Evolutionary conservation across 139 green algal species (phyloP), one percentile per base, ranked within the genome.

Genomic region (Coccomyxa sp.): DNA sequence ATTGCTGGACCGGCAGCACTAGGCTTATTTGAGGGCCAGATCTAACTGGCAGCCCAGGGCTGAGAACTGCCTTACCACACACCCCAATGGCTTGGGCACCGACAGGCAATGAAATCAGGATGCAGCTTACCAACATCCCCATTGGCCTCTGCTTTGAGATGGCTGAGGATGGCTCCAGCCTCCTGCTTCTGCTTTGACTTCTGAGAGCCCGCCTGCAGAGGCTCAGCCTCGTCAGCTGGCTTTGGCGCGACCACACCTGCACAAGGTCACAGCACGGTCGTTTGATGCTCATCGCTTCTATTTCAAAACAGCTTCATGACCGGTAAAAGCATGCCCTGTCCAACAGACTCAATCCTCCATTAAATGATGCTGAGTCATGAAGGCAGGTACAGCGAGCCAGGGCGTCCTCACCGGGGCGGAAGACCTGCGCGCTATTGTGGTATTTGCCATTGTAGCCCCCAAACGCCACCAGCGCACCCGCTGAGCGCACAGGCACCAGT

Each of bases 391-490:
- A n/a, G n/a, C n/a, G n/a, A n/a, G n/a, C n/a, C n/a, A n/a, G n/a
- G n/a, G 44, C 12, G 44, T 58, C 5, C 71, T 35, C 29, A 80
- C 80, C 83, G 75, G 87, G 87, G 37, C 79, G 76, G 79, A 90
- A 89, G 68, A 85, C 68, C 36, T 91, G 86, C 16, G 91, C 74
- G 9, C 78, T 58, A 39, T 86, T 89, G 55, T 91, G 87, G 72
- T 91, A 91, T 50, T 78, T 82, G 27, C 91, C 91, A 79, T 93
- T 92, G 85, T 95, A 95, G 34, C 91, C 91, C 22, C 91, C 91
- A 81, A 92, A 95, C 5, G 88, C 84, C 3, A 95, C 55, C 37
- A 95, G 78, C 69, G 73, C 84, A 24, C 78, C 81, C 27, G 86
- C 81, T 73, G 82, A 79, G 38, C 86, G 82, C 41, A 86, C 79